phyloP scores from a whole-genome alignment of 208 protist species.

The Acanthamoeba sp. region DNA sequence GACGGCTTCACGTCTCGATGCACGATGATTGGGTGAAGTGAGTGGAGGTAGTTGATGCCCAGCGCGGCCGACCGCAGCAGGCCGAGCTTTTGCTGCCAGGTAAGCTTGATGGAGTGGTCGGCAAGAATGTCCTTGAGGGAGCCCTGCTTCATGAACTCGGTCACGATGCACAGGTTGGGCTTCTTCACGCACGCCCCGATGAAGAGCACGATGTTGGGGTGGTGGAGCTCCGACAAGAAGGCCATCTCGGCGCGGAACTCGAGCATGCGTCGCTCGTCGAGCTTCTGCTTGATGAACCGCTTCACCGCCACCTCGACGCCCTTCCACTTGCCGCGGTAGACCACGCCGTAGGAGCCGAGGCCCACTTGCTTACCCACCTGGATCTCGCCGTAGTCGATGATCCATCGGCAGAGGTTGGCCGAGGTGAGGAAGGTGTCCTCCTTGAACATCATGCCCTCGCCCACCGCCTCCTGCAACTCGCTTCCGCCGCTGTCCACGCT shows the following conservation, averaged over 20 bases:
- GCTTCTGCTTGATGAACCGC: conserved; percentile 52
- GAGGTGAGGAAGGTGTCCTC: conserved; percentile 47
- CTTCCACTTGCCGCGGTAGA: conserved; percentile 36
- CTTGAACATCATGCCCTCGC: conserved; percentile 44
- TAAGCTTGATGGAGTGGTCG: conserved; percentile 3
- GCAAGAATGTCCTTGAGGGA: conserved; percentile 31
- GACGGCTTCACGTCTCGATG: conserved; percentile 30
- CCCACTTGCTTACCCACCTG: conserved; percentile 34
- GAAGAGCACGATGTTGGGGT: conserved; percentile 48
- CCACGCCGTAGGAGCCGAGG: conserved; percentile 44
- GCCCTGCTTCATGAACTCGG: conserved; percentile 42
- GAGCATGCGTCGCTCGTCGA: background rate
- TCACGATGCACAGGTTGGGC: conserved; percentile 46
- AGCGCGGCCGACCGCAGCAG: background rate
- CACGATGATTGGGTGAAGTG: conserved; percentile 19
- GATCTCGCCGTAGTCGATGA: conserved; percentile 14
- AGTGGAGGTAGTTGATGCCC: conserved; percentile 57
- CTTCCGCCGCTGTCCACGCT: background rate
- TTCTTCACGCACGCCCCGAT: conserved; percentile 20
- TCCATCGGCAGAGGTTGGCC: conserved; percentile 39
- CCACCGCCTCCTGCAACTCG: background rate
- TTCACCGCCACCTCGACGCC: conserved; percentile 74
- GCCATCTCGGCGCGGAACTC: conserved; percentile 16
- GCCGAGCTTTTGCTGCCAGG: background rate
- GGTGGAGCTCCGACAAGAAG: conserved; percentile 9